Base-by-base conservation (phyloP, 495 filamentous ascomycete genomes). In the Cryomyces minteri region DNA sequence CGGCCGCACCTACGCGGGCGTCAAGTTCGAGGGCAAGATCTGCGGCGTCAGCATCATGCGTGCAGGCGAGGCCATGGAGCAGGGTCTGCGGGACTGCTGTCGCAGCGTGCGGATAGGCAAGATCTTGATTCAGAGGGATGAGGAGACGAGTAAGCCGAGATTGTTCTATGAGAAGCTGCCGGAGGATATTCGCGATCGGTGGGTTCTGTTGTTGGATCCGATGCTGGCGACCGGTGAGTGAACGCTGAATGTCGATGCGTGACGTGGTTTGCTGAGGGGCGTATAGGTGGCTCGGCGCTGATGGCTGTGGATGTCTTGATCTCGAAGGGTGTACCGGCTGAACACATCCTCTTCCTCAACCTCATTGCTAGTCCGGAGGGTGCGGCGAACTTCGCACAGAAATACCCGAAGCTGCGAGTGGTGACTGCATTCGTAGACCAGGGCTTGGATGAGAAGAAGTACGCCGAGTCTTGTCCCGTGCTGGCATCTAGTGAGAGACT, bases 31-130 rank as follows among this genome's bases (percentile, higher is more conserved):
- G 59, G 90, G 90, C 36, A 94, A 96, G 64, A 98, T 98, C 53
- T 96, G 90, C 59, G 92, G 90, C 32, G 90, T 98, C 39, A 92
- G 83, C 8, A 96, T 98, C 53, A 96, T 98, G 90, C 76, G 90
- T 43, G 90, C 90, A 6, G 92, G 90, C 32, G 90, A 98, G 62
- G 83, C 88, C 32, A 96, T 98, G 90, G 90, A 96, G 66, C 88
- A 96, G 64, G 90, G 86, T 3, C 65, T 98, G 51, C 72, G 92
- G 14, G 88, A 98, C 63, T 98, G 92, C 64, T 98, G 92, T 66
- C 77, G 92, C 18, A 90, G 83, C 4, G 90, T 98, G 32, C 71
- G 92, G 45, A 96, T 98, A 55, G 92, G 90, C 43, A 98, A 98
- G 69, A 98, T 96, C 44, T 67, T 98, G 50, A 98, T 96, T 58